phyloP scores from a whole-genome alignment of 306 rosid species.

The Macrotyloma uniflorum region DNA sequence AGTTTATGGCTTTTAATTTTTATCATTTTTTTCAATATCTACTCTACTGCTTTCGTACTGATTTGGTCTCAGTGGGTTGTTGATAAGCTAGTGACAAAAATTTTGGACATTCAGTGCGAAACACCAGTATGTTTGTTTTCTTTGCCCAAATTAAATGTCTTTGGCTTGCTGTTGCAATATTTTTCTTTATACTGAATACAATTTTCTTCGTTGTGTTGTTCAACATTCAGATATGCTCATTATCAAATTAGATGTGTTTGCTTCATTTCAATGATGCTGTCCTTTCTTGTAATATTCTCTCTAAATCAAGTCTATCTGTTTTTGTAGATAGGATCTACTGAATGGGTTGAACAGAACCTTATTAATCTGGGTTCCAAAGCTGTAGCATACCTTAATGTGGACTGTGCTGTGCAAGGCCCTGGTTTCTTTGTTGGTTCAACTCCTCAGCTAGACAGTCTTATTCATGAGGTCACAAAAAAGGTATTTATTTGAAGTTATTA shows the following conservation, averaged over 20 bases:
- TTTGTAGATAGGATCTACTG: constrained; percentile 89
- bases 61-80: not conserved
- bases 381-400: constrained; percentile 92
- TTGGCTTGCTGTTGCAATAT: not conserved
- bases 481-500: constrained; percentile 40
- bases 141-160: not conserved
- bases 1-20: not conserved
- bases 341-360: constrained; percentile 97
- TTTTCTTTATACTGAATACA: not conserved
- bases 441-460: constrained; percentile 90
- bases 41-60: not conserved
- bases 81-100: constrained; percentile 8
- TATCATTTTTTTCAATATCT: not conserved
- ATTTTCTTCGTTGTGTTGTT: constrained; percentile 23
- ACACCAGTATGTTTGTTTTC: not conserved
- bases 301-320: constrained; percentile 35
- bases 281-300: constrained; percentile 26
- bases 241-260: constrained; percentile 24
- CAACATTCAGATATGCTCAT: not conserved
- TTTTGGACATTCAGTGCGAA: not conserved
- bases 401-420: constrained; percentile 94
- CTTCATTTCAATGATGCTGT: constrained; percentile 18
- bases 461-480: constrained; percentile 76
- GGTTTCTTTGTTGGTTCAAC: constrained; percentile 84
- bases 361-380: constrained; percentile 78